phyloP scores from a whole-genome alignment of 345 rosid species.

The Boechera retrofracta region DNA sequence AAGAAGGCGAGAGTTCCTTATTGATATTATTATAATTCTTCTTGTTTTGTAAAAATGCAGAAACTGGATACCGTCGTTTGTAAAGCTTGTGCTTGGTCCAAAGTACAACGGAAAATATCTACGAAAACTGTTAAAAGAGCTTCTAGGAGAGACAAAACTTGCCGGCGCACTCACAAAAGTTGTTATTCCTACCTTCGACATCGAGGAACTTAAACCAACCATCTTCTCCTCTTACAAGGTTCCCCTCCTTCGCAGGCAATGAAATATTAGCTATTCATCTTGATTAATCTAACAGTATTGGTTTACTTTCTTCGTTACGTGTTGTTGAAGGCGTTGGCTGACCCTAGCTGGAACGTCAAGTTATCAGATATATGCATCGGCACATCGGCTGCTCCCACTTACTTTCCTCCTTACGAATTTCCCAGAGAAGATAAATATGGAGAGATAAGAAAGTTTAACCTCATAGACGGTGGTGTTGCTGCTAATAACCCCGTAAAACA shows the following conservation, averaged over 20 bases:
- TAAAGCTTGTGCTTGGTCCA: slow-evolving; percentile 38
- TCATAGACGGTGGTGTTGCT: slow-evolving; percentile 64
- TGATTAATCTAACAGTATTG: neutral
- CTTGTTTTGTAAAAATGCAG: neutral
- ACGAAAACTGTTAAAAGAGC: slow-evolving; percentile 20
- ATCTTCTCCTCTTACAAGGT: slow-evolving; percentile 64
- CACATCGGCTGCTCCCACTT: slow-evolving; percentile 72
- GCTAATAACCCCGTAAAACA: slow-evolving; percentile 57
- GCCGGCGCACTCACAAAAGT: slow-evolving; percentile 56
- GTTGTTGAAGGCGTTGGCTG: slow-evolving; percentile 28
- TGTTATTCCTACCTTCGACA: slow-evolving; percentile 66
- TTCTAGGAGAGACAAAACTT: slow-evolving; percentile 47
- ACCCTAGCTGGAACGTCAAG: slow-evolving; percentile 48
- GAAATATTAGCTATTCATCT: neutral
- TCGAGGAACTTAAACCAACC: slow-evolving; percentile 59
- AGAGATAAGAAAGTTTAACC: slow-evolving; percentile 44
- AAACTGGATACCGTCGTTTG: neutral
- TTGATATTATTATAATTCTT: too few species aligned
- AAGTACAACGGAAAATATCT: slow-evolving; percentile 62
- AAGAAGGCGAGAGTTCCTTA: too few species aligned
- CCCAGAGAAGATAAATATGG: slow-evolving; percentile 38
- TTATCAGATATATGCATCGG: slow-evolving; percentile 63
- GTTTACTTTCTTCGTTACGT: too few species aligned
- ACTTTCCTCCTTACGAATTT: slow-evolving; percentile 57
- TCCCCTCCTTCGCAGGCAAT: neutral